Base-by-base conservation (phyloP, 495 filamentous ascomycete genomes). In the Trichoderma reesei region DNA sequence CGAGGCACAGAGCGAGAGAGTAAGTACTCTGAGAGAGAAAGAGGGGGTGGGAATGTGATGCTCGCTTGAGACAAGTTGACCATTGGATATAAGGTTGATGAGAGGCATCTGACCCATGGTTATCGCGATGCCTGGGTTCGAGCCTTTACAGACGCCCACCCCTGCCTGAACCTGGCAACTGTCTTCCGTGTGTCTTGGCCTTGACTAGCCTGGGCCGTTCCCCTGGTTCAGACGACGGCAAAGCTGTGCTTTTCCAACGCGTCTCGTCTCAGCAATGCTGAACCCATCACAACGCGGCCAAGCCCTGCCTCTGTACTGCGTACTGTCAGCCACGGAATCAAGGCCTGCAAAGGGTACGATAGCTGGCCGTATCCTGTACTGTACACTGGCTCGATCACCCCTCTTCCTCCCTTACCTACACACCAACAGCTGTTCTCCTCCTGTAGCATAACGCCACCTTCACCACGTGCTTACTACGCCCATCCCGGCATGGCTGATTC, bases 181-280 rank as follows among this genome's bases (percentile, higher is more conserved):
- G 51, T 56, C 51, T 56, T 56, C 51, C 51, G 46, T 51, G 51
- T 56, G 51, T 56, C 51, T 56, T 56, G 51, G 51, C 51, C 34
- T 56, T 56, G 26, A 26, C 51, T 56, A 56, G 31, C 51, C 26
- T n/a, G n/a, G 51, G 20, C 20, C 10, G 5, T 13, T 8, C 51
- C 42, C 51, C 51, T 56, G 51, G 44, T 18, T 56, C 51, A 10
- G 34, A 7, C 6, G 26, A 31, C 10, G 34, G 26, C n/a, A n/a
- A n/a, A 34, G 51, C 20, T 56, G 51, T 26, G 51, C 51, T 56
- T 56, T 34, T 56, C 26, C 51, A 31, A 56, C 51, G 51, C 51
- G 51, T 56, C 51, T 56, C 51, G 51, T 56, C 51, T 56, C 51
- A 56, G n/a, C 46, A 31, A 39, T 4, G 10, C 4, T 56, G 51